Conservation (phyloP, 108 stramenopile species). For the Cyclotella cryptica region DNA sequence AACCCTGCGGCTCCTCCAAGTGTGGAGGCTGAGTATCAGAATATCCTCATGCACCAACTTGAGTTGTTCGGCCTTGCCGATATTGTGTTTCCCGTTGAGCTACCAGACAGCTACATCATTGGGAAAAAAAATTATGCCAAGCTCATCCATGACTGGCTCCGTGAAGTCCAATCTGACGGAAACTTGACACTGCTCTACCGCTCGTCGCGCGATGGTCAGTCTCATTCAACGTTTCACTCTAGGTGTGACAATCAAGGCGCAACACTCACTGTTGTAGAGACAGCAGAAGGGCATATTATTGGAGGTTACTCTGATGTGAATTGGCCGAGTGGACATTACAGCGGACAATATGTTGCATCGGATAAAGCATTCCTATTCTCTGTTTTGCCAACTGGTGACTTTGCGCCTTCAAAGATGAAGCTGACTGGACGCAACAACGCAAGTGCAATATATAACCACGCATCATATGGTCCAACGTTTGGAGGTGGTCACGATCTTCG, state of each 20-base stretch:
- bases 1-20: background rate
- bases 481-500: background rate
- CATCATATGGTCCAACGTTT: background rate
- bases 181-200: background rate
- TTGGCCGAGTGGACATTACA: too few relatives aligned
- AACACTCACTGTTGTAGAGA: background rate
- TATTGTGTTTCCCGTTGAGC: background rate
- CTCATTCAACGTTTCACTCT: background rate
- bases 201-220: background rate
- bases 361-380: background rate
- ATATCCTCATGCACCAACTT: slow-evolving; percentile 1
- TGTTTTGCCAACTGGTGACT: background rate
- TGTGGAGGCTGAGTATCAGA: background rate
- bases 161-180: background rate
- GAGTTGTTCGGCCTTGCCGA: background rate
- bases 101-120: background rate
- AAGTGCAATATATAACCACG: background rate
- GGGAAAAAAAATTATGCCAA: background rate
- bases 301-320: background rate
- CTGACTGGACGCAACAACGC: background rate
- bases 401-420: background rate
- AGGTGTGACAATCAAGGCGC: background rate
- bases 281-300: background rate
- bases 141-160: background rate
- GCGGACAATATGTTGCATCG: background rate